These are phyloP conservation scores for Fraxinus paxiana DNA, from an alignment of 305 asterid species.

Conservation along the genomic window DNA sequence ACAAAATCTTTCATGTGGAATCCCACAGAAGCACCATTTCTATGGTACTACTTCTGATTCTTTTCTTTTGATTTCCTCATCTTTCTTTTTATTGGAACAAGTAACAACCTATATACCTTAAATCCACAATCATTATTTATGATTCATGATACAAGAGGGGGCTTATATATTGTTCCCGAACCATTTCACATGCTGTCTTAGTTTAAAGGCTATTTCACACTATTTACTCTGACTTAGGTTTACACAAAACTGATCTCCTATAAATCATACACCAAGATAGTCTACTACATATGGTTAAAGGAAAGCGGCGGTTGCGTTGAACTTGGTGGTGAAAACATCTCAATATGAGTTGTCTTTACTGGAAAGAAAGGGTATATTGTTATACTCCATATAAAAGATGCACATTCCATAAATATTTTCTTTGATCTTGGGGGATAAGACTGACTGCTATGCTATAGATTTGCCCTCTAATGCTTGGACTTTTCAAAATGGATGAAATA, in stretches of 20 bases:
- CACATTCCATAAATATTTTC: not conserved
- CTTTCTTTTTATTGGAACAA: not conserved
- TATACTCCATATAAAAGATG: not conserved
- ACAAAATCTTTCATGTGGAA: not conserved
- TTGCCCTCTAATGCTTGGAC: not conserved
- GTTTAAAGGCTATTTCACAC: not conserved
- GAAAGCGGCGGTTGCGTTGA: not conserved
- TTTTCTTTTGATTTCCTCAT: not conserved
- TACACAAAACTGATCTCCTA: not conserved
- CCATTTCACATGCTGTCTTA: not conserved
- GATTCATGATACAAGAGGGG: not conserved
- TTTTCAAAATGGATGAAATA: not conserved
- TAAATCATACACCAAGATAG: not conserved
- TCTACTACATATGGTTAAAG: not conserved
- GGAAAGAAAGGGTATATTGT: not conserved
- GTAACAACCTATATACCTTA: not conserved
- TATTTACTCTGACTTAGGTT: not conserved
- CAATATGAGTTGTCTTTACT: not conserved
- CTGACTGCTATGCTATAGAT: not conserved
- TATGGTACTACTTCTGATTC: not conserved
- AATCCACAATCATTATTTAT: not conserved
- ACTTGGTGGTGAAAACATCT: not conserved
- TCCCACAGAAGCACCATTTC: not conserved
- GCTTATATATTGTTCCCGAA: not conserved
- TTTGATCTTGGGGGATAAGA: not conserved